Base-by-base conservation (phyloP, 2,329 filamentous ascomycete species). In the Trichoderma sp. region DNA sequence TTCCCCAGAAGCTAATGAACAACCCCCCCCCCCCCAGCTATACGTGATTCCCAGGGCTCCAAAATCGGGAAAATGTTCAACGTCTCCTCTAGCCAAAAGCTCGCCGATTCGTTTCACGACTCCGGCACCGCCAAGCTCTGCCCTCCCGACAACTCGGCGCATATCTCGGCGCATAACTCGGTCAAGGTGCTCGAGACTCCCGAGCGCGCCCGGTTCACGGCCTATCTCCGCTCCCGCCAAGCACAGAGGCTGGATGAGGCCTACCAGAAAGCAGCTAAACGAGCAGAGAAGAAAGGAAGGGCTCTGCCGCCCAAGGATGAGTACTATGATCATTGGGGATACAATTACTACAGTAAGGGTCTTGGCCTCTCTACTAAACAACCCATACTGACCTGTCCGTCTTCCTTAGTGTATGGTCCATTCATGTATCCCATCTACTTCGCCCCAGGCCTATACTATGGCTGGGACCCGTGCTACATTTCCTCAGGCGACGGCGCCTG, bases 101-200 rank as follows among this genome's bases (percentile, higher is more conserved):
- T 66, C 25, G 61, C 54, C 34, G 67, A 68, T 13, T 29, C 53
- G 56, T 84, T 86, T 76, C 75, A 87, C 77, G 65, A 75, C 0
- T 85, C 86, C 0, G 84, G 84, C 17, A 73, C 75, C 0, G 83
- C 84, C 2, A 74, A 79, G 7, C 77, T 85, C 17, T 88, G 84
- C 70, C 79, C 86, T 0, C 84, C 87, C 0, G 80, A 85, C 63
- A 86, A 84, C 65, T 87, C 86, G 27, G 86, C 89, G 0, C 92
- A 94, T 74, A 90, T 94, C 70, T 92, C 89, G 0, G 84, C 90
- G 0, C 92, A 94, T 80, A 92, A 89, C 73, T 86, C 90, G 1
- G 87, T 93, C 5, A 57, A 68, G 7, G 39, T 59, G 0, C 69
- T 60, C 15, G 68, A 72, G 39, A 68, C 54, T 5, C 64, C 75